Evolutionary conservation across 371 early-diverging fungal genomes (phyloP).

Genomic region (Apophysomyces ossiformis): DNA sequence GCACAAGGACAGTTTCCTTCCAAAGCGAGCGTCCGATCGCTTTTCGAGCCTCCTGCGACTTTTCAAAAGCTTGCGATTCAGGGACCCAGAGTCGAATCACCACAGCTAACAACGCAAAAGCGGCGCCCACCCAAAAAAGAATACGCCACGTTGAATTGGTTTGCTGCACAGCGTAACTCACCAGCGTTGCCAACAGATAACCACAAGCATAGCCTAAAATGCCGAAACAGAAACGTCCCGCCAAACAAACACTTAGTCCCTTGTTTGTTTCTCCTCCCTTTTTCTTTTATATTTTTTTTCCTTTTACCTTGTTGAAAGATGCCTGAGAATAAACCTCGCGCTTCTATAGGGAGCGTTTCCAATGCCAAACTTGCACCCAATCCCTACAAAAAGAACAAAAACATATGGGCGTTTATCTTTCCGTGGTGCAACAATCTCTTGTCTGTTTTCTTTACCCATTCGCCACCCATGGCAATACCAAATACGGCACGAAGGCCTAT

Average conservation of each 20-base stretch:
- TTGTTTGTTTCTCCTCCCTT: background rate
- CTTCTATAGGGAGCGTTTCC: conserved; percentile 68
- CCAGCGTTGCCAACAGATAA: conserved; percentile 64
- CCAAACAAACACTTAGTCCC: background rate
- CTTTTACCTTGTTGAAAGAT: conserved; percentile 67
- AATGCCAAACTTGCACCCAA: conserved; percentile 75
- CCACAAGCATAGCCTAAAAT: conserved; percentile 64
- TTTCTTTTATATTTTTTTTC: too few relatives aligned
- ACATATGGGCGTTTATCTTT: background rate
- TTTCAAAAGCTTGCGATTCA: conserved; percentile 62
- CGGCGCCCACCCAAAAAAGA: conserved; percentile 69
- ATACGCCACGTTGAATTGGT: conserved; percentile 67
- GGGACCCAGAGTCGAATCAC: conserved; percentile 67
- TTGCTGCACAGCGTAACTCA: conserved; percentile 58
- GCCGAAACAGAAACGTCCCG: background rate
- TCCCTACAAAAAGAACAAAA: conserved; percentile 36
- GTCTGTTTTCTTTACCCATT: conserved; percentile 56
- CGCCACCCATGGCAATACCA: conserved; percentile 72
- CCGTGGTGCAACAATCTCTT: background rate
- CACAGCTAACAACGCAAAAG: conserved; percentile 64
- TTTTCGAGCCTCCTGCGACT: conserved; percentile 45
- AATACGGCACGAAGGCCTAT: conserved; percentile 54
- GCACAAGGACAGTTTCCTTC: conserved; percentile 50
- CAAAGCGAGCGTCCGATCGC: conserved; percentile 36
- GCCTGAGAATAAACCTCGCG: conserved; percentile 75